These are phyloP conservation scores for Neofusicoccum umdonicola DNA, from an alignment of 2,329 filamentous ascomycete species.

Conservation along the genomic window DNA sequence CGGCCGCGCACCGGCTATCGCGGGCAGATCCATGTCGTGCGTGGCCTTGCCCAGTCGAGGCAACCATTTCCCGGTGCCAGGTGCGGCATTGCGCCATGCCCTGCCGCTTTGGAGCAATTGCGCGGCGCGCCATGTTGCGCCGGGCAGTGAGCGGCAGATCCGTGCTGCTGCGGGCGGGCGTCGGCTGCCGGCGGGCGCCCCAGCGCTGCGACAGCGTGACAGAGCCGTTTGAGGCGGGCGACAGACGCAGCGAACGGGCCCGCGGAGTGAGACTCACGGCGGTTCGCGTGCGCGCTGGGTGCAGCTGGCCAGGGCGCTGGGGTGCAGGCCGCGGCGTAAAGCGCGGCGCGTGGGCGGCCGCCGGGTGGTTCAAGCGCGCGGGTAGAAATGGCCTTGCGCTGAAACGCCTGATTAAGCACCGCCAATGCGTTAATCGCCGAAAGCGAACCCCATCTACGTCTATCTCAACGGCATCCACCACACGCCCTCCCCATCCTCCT, in stretches of 20 bases:
- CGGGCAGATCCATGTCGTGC: constrained; percentile 12
- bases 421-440: constrained; percentile 11
- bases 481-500: constrained; percentile 13
- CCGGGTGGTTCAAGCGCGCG: not conserved
- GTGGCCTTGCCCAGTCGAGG: not conserved
- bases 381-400: not conserved
- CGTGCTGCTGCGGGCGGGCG: not conserved
- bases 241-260: not conserved
- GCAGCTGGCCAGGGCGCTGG: not conserved
- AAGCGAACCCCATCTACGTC: constrained; percentile 16
- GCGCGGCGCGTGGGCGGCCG: not conserved
- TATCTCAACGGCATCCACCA: constrained; percentile 9
- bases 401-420: constrained; percentile 10
- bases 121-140: not conserved
- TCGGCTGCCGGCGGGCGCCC: not conserved
- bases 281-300: not conserved
- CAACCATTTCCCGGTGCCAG: not conserved
- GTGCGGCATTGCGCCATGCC: constrained; percentile 3
- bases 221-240: not conserved
- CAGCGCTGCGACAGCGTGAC: not conserved
- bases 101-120: constrained; percentile 8
- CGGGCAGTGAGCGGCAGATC: not conserved
- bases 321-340: not conserved
- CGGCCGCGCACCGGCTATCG: constrained; percentile 11
- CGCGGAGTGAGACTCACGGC: not conserved